Evolutionary conservation across 1,284 basidiomycete species (phyloP), one percentile per base, ranked within the genome.

Genomic region (Cutaneotrichosporon mucoides): DNA sequence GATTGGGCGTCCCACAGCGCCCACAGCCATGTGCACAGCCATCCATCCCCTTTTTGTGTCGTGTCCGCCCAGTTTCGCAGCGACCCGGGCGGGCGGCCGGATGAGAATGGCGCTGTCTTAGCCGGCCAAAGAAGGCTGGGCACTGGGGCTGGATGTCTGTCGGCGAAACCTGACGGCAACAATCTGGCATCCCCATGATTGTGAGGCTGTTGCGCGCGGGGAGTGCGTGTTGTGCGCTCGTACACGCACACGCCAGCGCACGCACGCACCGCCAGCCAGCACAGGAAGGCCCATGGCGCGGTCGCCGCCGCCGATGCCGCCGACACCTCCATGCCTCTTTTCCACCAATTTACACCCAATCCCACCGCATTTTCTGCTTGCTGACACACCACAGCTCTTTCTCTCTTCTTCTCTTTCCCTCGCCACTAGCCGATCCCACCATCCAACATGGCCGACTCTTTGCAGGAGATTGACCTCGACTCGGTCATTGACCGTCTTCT

Each of bases 401-500:
- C 45, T 12, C 24, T 33, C 34, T 35, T 43, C 41, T 33, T 10
- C 12, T 24, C 38, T 33, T 8, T 34, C 35, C 13, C 35, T 36
- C n/a, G 12, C 43, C 43, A 16, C 43, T 34, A n/a, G 40, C 11
- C 44, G n/a, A 11, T 34, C 55, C 35, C 41, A 42, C 11, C 40
- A 43, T 16, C 36, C 59, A 73, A 37, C 53, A 81, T 82, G 80
- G 80, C 80, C 61, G 81, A 82, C 67, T 69, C 71, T 59, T 68
- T 73, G 36, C 76, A 70, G 41, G 92, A 95, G 79, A 93, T 96
- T 80, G 93, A 96, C 84, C 85, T 97, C 67, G 93, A 97, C 83
- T 94, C 92, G 79, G 91, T 96, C 83, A 96, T 97, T 77, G 93
- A 96, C 86, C 85, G 92, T 65, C 84, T 96, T 67, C 83, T 96